Percentiles rank a stretch among this genome's conserved stretches.
Conservation (phyloP, 1,284 basidiomycete species). For the Rhodotorula sp. region DNA sequence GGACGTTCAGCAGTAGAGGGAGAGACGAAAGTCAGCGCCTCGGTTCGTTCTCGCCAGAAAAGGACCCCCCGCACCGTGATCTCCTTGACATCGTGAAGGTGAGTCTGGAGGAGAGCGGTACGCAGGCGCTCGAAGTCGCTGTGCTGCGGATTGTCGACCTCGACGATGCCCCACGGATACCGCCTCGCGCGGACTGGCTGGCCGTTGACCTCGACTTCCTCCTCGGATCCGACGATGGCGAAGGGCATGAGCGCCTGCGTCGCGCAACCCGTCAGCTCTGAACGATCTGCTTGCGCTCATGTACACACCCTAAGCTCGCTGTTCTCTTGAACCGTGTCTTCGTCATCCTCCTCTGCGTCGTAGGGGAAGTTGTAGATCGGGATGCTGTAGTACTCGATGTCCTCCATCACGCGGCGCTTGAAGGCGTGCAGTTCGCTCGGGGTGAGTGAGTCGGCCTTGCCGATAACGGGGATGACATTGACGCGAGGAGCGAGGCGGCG, state of each 20-base stretch:
- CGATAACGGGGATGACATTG: constrained; percentile 98
- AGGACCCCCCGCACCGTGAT: constrained; percentile 56
- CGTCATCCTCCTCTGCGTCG: constrained; percentile 96
- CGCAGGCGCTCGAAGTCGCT: constrained; percentile 93
- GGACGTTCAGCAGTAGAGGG: not conserved
- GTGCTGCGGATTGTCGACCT: constrained; percentile 98
- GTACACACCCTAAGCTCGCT: constrained; percentile 75
- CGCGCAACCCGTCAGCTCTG: not conserved
- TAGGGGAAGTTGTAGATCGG: constrained; percentile 99
- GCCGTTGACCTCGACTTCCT: constrained; percentile 90
- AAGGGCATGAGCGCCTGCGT: constrained; percentile 82
- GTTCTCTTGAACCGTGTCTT: constrained; percentile 98
- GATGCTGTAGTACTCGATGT: constrained; percentile 97
- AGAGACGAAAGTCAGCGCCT: not conserved
- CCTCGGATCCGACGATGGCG: constrained; percentile 95
- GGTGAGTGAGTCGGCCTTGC: constrained; percentile 94
- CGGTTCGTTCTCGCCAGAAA: too few species aligned
- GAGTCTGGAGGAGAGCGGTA: constrained; percentile 86
- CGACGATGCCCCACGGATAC: constrained; percentile 98
- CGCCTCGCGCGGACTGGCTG: constrained; percentile 85
- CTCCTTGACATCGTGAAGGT: constrained; percentile 71
- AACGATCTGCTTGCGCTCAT: not conserved
- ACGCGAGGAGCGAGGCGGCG: constrained; percentile 91
- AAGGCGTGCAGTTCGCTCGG: constrained; percentile 86
- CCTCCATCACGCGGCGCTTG: constrained; percentile 99